phyloP scores from a whole-genome alignment of 495 filamentous ascomycete species.

The Pseudotulostoma volvatum region DNA sequence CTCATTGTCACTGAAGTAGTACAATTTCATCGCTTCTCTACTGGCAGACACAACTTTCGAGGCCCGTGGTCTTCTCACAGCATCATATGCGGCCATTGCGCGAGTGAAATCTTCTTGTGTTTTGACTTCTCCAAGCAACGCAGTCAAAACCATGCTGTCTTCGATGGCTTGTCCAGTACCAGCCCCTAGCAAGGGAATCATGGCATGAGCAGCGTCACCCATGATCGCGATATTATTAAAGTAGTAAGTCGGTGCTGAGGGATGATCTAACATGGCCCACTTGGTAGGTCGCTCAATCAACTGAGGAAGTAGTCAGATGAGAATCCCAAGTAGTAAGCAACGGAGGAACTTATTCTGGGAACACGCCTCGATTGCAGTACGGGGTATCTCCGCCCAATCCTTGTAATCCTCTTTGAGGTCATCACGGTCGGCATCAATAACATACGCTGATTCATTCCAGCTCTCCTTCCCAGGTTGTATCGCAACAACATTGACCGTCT shows the following conservation, averaged over 20 bases:
- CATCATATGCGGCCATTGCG: too few relatives aligned
- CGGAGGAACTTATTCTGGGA: too few relatives aligned
- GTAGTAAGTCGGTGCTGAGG: constrained; percentile 22
- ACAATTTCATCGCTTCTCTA: too few relatives aligned
- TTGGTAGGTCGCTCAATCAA: constrained; percentile 30
- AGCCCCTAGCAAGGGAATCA: constrained; percentile 29
- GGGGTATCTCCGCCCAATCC: constrained; percentile 23
- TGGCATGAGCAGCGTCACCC: constrained; percentile 33
- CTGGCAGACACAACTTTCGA: too few relatives aligned
- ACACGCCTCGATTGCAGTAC: constrained; percentile 10
- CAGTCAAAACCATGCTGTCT: constrained; percentile 13
- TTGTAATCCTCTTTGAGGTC: constrained; percentile 20
- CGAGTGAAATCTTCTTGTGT: too few relatives aligned
- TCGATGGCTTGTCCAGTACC: constrained; percentile 27
- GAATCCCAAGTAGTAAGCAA: too few relatives aligned
- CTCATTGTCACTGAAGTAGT: too few relatives aligned
- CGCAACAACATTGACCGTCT: constrained; percentile 26
- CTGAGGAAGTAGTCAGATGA: too few relatives aligned
- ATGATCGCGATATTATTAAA: constrained; percentile 26
- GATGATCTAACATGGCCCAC: constrained; percentile 43
- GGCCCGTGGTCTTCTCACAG: too few relatives aligned
- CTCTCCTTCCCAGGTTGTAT: constrained; percentile 16
- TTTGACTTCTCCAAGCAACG: too few relatives aligned
- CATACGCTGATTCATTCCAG: constrained; percentile 19
- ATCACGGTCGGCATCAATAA: constrained; percentile 15